Base-by-base conservation (phyloP, 306 rosid genomes). In the Hippophae rhamnoides region DNA sequence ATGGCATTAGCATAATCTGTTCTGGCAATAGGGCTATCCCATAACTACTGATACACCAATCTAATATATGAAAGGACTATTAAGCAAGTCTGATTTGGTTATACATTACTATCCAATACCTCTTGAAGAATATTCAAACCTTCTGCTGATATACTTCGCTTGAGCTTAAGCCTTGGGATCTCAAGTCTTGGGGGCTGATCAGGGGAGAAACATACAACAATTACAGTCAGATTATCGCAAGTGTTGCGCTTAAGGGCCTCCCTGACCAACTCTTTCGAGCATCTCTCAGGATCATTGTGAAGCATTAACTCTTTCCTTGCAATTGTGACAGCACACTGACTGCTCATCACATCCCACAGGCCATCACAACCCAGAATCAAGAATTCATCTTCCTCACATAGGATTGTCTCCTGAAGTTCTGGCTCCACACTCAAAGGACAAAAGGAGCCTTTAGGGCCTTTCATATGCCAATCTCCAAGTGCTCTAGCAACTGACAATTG, bases 341-440 rank as follows among this genome's bases (percentile, higher is more conserved):
- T 67, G 59, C 65, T 67, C 71, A 67, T 67, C 46, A 67, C 71
- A 67, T 67, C 71, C 71, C 71, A 67, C 53, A 67, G 23, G 38
- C 71, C 71, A 10, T 67, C 71, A 27, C 71, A 67, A 46, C 71
- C 71, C 27, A 67, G 56, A 49, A 67, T 67, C 53, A 67, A 51
- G 64, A 67, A 67, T 13, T 67, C 71, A 14, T 67, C 71, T 43
- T 67, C 65, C 71, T 67, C 65, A n/a, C 53, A 25, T 26, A 67
- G 57, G 53, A 58, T 67, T 9, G 18, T 67, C 71, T 67, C 71
- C 56, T 58, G 52, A 7, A 67, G 59, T 46, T 67, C 71, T 0
- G 71, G 71, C 49, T 67, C 71, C 13, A 65, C 53, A 7, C 71
- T 67, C 14, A 67, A 58, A 7, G 71, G 71, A 13, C 71, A 67